Evolutionary conservation across 2,329 filamentous ascomycete genomes (phyloP).

Genomic region (Hymenotorrendiella dingleyae): DNA sequence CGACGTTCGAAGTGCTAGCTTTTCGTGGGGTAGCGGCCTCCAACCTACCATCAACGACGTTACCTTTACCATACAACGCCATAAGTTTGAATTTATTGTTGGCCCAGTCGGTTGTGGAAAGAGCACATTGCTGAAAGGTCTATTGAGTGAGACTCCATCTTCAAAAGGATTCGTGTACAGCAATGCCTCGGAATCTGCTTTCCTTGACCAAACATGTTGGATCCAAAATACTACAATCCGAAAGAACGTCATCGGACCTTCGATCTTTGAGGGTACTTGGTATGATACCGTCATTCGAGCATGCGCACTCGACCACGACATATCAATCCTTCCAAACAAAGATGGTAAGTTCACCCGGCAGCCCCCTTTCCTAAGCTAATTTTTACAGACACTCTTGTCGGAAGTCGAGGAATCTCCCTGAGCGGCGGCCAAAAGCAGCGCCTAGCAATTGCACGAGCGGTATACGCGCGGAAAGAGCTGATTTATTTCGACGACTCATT

Average conservation of each 20-base stretch:
- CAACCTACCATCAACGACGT: constrained; percentile 15
- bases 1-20: constrained; percentile 16
- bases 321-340: constrained; percentile 18
- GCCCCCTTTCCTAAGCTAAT: neutral
- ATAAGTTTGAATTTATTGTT: constrained; percentile 74
- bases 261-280: constrained; percentile 9
- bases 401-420: constrained; percentile 26
- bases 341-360: constrained; percentile 8
- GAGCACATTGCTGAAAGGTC: constrained; percentile 17
- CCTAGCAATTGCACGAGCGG: constrained; percentile 53
- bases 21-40: constrained; percentile 11
- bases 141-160: constrained; percentile 20
- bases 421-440: constrained; percentile 39
- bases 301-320: constrained; percentile 16
- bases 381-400: constrained; percentile 5
- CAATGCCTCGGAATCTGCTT: constrained; percentile 15
- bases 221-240: constrained; percentile 10
- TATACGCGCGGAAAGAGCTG: constrained; percentile 31
- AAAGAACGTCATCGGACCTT: constrained; percentile 10
- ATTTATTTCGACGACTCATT: constrained; percentile 28
- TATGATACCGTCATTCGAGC: constrained; percentile 15
- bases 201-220: constrained; percentile 22
- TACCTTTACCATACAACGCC: constrained; percentile 44
- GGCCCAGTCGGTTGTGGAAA: constrained; percentile 24
- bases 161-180: constrained; percentile 15